phyloP scores from a whole-genome alignment of 192 early-diverging fungal species.

The Podila epigama region DNA sequence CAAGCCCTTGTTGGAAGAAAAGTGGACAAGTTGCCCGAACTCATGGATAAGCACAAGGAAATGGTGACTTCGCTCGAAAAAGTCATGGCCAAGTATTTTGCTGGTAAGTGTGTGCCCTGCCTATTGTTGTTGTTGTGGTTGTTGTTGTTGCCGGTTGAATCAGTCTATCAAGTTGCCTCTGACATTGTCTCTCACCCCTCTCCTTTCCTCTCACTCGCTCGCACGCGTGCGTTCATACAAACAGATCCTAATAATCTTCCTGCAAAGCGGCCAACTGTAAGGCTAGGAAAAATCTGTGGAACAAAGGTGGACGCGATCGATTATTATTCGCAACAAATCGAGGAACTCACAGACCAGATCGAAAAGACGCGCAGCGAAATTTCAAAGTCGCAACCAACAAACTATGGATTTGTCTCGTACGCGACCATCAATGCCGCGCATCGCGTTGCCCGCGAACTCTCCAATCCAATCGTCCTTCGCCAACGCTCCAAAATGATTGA shows the following conservation, averaged over 20 bases:
- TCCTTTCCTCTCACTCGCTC: background rate
- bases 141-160: background rate
- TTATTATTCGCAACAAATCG: slow-evolving; percentile 70
- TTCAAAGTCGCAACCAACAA: slow-evolving; percentile 61
- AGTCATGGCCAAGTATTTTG: slow-evolving; percentile 63
- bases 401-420: slow-evolving; percentile 77
- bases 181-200: background rate
- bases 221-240: background rate
- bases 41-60: slow-evolving; percentile 69
- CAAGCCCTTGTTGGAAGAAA: slow-evolving; percentile 73
- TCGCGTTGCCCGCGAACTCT: slow-evolving; percentile 52
- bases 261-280: slow-evolving; percentile 51
- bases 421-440: slow-evolving; percentile 59
- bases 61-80: slow-evolving; percentile 71
- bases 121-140: background rate
- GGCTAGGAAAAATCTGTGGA: slow-evolving; percentile 41
- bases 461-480: slow-evolving; percentile 11
- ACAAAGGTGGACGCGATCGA: slow-evolving; percentile 75
- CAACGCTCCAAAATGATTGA: slow-evolving; percentile 24
- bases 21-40: slow-evolving; percentile 67
- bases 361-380: slow-evolving; percentile 54
- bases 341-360: slow-evolving; percentile 63
- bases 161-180: background rate
- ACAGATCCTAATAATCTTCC: slow-evolving; percentile 44
- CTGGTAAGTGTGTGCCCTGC: too few relatives aligned